Evolutionary conservation across 1,139 yeast species (phyloP).

Genomic region (Debaryomyces psychrophilus): DNA sequence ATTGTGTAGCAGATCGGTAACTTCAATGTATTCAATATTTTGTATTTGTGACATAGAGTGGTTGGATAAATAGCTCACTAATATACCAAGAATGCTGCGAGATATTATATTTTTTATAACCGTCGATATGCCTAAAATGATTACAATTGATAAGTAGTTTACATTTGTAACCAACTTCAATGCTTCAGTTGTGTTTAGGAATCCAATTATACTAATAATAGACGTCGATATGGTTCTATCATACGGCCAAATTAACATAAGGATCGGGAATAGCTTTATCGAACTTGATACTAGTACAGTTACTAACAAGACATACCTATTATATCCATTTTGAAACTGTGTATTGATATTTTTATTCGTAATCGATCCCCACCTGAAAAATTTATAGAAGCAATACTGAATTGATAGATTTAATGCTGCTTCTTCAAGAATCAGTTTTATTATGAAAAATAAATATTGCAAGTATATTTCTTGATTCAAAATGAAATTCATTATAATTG

Average conservation of each 20-base stretch:
- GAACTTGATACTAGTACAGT: conserved; percentile 77
- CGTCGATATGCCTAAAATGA: conserved; percentile 10
- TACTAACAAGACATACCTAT: conserved; percentile 52
- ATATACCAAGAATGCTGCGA: conserved; percentile 1
- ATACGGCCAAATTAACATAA: conserved; percentile 96
- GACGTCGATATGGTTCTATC: conserved; percentile 67
- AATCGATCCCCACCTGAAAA: conserved; percentile 34
- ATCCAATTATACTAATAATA: conserved; percentile 63
- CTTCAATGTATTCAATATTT: neutral
- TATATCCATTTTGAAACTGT: conserved; percentile 27
- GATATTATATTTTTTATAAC: conserved; percentile 2
- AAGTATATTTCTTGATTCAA: conserved; percentile 47
- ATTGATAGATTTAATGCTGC: conserved; percentile 53
- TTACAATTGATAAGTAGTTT: conserved; percentile 28
- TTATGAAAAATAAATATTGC: conserved; percentile 71
- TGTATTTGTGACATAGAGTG: neutral
- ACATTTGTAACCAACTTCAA: conserved; percentile 55
- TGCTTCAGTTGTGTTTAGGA: conserved; percentile 68
- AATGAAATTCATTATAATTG: conserved; percentile 33
- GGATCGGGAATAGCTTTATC: conserved; percentile 83
- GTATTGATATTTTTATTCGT: conserved; percentile 23
- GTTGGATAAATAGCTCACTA: neutral
- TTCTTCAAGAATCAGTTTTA: conserved; percentile 65
- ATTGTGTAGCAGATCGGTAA: conserved; percentile 1
- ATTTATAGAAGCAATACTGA: conserved; percentile 42